Base-by-base conservation (phyloP, 257 asterid species). In the Primulina huaijiensis region DNA sequence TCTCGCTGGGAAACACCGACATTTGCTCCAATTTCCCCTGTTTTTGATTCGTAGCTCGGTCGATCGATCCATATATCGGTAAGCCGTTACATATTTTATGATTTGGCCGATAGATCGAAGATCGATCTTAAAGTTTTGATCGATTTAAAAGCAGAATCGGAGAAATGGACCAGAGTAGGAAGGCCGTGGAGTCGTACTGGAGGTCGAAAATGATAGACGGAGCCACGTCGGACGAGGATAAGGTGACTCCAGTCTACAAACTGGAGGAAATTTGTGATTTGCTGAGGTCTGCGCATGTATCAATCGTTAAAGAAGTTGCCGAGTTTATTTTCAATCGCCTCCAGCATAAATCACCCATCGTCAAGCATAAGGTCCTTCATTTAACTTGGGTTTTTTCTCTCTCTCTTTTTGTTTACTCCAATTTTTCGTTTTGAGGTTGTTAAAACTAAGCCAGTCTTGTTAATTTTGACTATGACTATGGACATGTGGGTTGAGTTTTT, bases 151-250 rank as follows among this genome's bases (percentile, higher is more conserved):
- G 65, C 21, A 40, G 7, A 7, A 68, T 60, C 0, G 65, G 80
- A 68, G 58, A 69, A 55, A 92, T 94, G 99, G 97, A 94, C 77
- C 93, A 88, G 82, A 91, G 99, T 87, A 86, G 96, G 89, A 78
- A 96, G 78, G 99, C 97, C 59, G 99, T 94, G 73, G 99, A 94
- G 82, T 90, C 99, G 17, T 93, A 93, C 76, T 89, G 99, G 99
- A 81, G 99, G 84, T 89, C 95, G 62, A 80, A 82, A 75, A 78
- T 87, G 89, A 77, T 93, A 66, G 99, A 93, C 52, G 95, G 77
- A 27, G 96, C 92, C 35, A 93, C 99, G 69, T 84, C 95, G 62
- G 96, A 93, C 58, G 97, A 93, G 90, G 96, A 93, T 72, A 93
- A 90, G 86, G 96, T 93, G 63, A 80, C 98, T 56, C 95, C 98